phyloP scores from a whole-genome alignment of 768 basidiomycete genomes.

The Neoboletus brunneissimus region DNA sequence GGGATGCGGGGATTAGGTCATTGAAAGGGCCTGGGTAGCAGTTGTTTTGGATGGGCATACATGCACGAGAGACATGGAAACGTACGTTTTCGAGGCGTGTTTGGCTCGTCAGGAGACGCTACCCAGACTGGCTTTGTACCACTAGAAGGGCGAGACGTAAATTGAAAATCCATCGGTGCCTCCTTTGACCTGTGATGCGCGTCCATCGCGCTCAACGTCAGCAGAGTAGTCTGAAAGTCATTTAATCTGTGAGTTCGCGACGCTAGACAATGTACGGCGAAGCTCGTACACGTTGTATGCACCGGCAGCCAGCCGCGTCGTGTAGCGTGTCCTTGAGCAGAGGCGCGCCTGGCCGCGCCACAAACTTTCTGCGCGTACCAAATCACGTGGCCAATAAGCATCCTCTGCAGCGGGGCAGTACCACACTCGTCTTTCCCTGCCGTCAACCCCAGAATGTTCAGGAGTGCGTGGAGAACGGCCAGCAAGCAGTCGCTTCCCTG shows the following conservation, averaged over 20 bases:
- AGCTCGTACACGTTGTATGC: conserved; percentile 16
- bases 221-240: background rate
- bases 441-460: conserved; percentile 26
- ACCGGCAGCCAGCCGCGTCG: conserved; percentile 1
- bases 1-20: conserved; percentile 40
- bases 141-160: conserved; percentile 62
- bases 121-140: conserved; percentile 60
- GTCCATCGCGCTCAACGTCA: conserved; percentile 20
- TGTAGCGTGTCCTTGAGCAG: conserved; percentile 6
- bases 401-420: background rate
- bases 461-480: conserved; percentile 25
- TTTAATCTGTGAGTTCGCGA: background rate
- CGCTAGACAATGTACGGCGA: background rate
- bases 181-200: conserved; percentile 56
- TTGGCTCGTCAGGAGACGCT: conserved; percentile 39
- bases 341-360: conserved; percentile 12
- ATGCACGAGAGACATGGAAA: conserved; percentile 28
- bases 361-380: conserved; percentile 12
- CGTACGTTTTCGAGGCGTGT: conserved; percentile 69
- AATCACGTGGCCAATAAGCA: conserved; percentile 27
- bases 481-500: conserved; percentile 14
- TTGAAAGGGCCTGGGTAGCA: conserved; percentile 40
- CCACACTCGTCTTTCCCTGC: background rate
- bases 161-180: conserved; percentile 89
- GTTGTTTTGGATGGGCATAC: conserved; percentile 24